phyloP scores from a whole-genome alignment of 2,329 filamentous ascomycete genomes.

The Drechslerella dactyloides region DNA sequence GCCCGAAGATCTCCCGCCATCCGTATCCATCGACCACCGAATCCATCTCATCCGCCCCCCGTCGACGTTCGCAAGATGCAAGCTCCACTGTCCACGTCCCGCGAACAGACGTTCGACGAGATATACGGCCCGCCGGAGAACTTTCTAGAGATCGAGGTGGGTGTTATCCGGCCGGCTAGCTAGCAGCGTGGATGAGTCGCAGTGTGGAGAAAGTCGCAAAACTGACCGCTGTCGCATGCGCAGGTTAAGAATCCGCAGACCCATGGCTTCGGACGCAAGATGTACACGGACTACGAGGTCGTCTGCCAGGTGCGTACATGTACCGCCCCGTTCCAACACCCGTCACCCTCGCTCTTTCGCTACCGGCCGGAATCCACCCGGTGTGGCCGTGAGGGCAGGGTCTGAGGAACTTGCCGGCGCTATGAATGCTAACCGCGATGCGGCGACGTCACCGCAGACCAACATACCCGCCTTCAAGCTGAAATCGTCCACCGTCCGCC shows the following conservation, averaged over 20 bases:
- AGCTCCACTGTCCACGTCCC: conserved; percentile 68
- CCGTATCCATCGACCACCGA: background rate
- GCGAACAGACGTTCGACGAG: conserved; percentile 96
- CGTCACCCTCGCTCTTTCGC: too few relatives aligned
- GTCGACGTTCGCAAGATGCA: conserved; percentile 62
- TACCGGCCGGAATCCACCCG: too few relatives aligned
- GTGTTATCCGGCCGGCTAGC: too few relatives aligned
- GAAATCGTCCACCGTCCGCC: conserved; percentile 76
- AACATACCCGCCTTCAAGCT: conserved; percentile 97
- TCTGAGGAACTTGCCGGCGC: too few relatives aligned
- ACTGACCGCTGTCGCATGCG: conserved; percentile 19
- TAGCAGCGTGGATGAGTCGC: too few relatives aligned
- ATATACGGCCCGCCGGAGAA: conserved; percentile 99
- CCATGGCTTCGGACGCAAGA: conserved; percentile 88
- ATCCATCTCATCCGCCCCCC: background rate
- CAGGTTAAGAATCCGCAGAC: conserved; percentile 93
- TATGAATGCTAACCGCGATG: too few relatives aligned
- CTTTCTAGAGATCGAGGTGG: conserved; percentile 95
- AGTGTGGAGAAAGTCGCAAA: background rate
- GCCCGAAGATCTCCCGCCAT: too few relatives aligned
- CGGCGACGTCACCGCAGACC: conserved; percentile 62
- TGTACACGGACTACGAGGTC: conserved; percentile 99
- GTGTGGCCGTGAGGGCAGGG: too few relatives aligned
- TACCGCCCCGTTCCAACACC: background rate
- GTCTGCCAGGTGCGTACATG: conserved; percentile 73